A percentile compares a stretch with the other conserved stretches of the same genome.
Conservation (phyloP, 2,329 filamentous ascomycete genomes). For the Xylaria sp. region DNA sequence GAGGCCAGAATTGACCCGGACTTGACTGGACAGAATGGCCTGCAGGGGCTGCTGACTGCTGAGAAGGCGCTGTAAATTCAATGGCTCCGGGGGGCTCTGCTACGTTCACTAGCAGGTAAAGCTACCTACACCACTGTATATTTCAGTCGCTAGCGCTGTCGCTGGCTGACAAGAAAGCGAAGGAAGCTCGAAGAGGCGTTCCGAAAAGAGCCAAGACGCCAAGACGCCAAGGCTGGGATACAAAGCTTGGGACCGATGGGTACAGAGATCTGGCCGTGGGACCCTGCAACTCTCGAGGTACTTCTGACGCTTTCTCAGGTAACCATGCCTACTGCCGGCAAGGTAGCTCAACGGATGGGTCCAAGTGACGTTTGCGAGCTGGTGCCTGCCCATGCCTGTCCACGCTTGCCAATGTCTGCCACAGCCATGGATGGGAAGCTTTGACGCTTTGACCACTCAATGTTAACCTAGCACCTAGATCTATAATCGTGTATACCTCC, state of each 20-base stretch:
- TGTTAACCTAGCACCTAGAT: too few species aligned
- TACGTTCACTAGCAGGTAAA: too few species aligned
- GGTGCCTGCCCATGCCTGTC: conserved; percentile 30
- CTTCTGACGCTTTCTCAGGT: conserved; percentile 14
- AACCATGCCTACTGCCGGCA: conserved; percentile 21
- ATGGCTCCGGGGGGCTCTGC: too few species aligned
- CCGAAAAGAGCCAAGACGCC: conserved; percentile 16
- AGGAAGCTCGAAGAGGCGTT: conserved; percentile 21
- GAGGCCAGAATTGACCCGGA: too few species aligned
- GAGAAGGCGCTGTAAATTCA: not conserved
- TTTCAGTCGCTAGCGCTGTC: not conserved
- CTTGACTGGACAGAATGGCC: too few species aligned
- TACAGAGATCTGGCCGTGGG: conserved; percentile 4
- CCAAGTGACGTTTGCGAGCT: conserved; percentile 38
- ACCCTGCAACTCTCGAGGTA: conserved; percentile 4
- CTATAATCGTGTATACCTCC: too few species aligned
- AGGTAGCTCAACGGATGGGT: conserved; percentile 10
- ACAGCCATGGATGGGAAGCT: too few species aligned
- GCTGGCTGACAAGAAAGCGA: not conserved
- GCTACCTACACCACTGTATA: not conserved
- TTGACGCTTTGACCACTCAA: too few species aligned
- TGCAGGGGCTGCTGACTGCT: too few species aligned
- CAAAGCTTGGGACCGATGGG: conserved; percentile 17
- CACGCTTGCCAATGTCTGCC: too few species aligned
- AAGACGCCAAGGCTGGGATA: conserved; percentile 18